A percentile compares a stretch with the other conserved stretches of the same genome.
phyloP scores from a whole-genome alignment of 179 eudicot genomes.

The Drosera spatulata region DNA sequence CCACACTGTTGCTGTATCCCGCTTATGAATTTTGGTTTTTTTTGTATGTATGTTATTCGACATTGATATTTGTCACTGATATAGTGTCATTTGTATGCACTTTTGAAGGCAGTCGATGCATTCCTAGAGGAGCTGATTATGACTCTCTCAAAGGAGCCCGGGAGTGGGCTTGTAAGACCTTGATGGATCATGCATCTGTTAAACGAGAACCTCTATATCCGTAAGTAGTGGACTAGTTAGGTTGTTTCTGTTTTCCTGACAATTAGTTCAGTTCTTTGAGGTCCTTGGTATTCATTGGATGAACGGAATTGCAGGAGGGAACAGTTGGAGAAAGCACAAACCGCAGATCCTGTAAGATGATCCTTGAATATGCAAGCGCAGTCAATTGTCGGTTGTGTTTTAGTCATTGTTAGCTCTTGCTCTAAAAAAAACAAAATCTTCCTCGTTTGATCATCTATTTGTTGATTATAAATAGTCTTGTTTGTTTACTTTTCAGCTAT shows the following conservation, averaged over 20 bases:
- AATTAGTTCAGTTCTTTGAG: background rate
- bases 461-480: too few species aligned
- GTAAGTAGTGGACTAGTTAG: slow-evolving; percentile 30
- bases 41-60: too few species aligned
- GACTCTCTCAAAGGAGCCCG: slow-evolving; percentile 91
- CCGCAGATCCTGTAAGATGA: slow-evolving; percentile 81
- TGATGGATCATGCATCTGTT: slow-evolving; percentile 88
- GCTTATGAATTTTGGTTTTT: too few species aligned
- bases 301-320: slow-evolving; percentile 51
- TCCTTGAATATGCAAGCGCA: too few species aligned
- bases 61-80: too few species aligned
- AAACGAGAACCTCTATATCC: slow-evolving; percentile 79
- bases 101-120: slow-evolving; percentile 66
- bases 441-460: too few species aligned
- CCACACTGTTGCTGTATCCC: too few species aligned
- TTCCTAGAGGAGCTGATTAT: slow-evolving; percentile 91
- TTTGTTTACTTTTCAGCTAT: slow-evolving; percentile 49
- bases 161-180: slow-evolving; percentile 95
- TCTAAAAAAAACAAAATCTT: too few species aligned
- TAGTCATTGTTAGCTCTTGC: too few species aligned
- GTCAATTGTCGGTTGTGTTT: too few species aligned
- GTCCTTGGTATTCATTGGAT: background rate
- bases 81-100: background rate
- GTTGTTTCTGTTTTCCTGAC: background rate
- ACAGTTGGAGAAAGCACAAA: slow-evolving; percentile 94